Base-by-base conservation (phyloP, 441 rosid genomes). In the Pelargonium australe region DNA sequence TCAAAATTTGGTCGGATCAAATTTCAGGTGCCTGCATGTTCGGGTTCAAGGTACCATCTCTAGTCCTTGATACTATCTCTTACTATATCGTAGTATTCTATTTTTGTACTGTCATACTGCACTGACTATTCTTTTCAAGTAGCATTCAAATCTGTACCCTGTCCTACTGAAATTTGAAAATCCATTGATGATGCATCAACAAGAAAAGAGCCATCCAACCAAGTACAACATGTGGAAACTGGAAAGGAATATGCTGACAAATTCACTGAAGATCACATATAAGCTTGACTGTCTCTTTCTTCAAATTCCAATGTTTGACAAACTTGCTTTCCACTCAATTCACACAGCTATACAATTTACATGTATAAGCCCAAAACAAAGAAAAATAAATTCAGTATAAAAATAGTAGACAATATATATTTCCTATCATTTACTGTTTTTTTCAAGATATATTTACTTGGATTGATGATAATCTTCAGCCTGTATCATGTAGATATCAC, bases 391-490 rank as follows among this genome's bases (percentile, higher is more conserved):
- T 7, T 34, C 37, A 53, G 17, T 17, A 53, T n/a, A 53, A 7
- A 16, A 3, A 49, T 14, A 53, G 60, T 53, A 53, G 60, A 53
- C 60, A 20, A 20, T 13, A 2, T 53, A 53, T 14, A 5, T 14
- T 53, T 53, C 60, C 28, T 57, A 57, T 57, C 10, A 57, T 17
- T 55, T 55, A 55, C 17, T 55, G 61, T 55, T 55, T 57, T 57
- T 6, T 19, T 17, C 58, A 53, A 12, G 7, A 53, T n/a, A 53
- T 53, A 53, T 57, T 17, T 19, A 57, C 63, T 57, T 57, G 63
- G 63, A 19, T 10, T 19, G 28, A 17, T 12, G 63, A 17, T 57
- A 1, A 16, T 55, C 23, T 17, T 14, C 7, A 55, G 19, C 61
- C 61, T 57, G 31, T 57, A 57, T 57, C 63, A 57, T 57, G 53